Evolutionary conservation across 176 grass and related monocot species (phyloP).

Genomic region (Zoysia japonica): DNA sequence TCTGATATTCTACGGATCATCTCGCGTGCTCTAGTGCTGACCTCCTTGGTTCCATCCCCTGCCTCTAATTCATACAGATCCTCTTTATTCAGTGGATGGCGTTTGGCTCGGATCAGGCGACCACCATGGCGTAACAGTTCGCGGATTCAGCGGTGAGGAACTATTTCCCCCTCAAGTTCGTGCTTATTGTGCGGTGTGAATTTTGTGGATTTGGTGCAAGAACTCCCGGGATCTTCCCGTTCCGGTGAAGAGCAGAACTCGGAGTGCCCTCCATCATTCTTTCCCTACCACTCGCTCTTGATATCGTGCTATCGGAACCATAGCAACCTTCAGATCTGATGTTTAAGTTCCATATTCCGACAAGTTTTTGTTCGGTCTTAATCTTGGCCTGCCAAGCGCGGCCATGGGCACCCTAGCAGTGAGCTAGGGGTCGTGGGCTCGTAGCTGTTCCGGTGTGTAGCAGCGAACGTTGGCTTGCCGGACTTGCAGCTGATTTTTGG

Average conservation of each 20-base stretch:
- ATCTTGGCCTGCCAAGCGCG: slow-evolving; percentile 4
- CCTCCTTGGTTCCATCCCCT: not conserved
- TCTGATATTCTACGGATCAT: slow-evolving; percentile 1
- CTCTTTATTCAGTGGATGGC: not conserved
- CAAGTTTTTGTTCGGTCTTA: not conserved
- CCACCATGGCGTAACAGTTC: slow-evolving; percentile 53
- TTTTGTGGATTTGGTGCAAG: not conserved
- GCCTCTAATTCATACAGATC: slow-evolving; percentile 1
- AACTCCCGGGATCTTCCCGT: not conserved
- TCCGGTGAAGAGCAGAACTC: not conserved
- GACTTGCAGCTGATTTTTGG: slow-evolving; percentile 1
- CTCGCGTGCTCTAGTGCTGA: not conserved
- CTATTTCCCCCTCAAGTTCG: not conserved
- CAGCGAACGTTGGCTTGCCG: not conserved
- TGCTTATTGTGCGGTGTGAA: not conserved
- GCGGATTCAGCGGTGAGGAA: slow-evolving; percentile 47
- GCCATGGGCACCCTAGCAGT: not conserved
- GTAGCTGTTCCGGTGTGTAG: not conserved
- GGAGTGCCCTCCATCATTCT: not conserved
- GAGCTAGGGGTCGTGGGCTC: not conserved
- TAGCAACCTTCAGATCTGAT: slow-evolving; percentile 13
- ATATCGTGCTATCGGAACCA: not conserved
- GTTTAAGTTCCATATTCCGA: not conserved
- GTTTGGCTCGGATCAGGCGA: slow-evolving; percentile 7
- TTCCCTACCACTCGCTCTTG: not conserved